phyloP scores from a whole-genome alignment of 2,329 filamentous ascomycete genomes.

The Tympanopsis confertula region DNA sequence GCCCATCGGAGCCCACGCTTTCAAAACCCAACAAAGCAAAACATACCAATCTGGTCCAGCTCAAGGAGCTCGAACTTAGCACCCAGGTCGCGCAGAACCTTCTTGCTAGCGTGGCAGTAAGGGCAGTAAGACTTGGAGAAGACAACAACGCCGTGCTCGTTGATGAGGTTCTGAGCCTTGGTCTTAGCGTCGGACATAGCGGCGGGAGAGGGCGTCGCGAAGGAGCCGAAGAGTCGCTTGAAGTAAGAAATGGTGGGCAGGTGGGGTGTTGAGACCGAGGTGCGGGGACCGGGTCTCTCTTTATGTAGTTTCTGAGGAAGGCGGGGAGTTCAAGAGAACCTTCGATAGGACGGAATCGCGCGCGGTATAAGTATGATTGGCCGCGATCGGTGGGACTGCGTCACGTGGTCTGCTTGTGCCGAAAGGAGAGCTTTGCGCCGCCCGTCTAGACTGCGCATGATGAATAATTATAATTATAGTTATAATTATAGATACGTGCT shows the following conservation, averaged over 20 bases:
- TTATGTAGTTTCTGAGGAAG: no score
- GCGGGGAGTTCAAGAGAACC: no score
- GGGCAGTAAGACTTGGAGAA: slow-evolving; percentile 98
- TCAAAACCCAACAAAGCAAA: neutral
- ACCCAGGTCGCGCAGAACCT: slow-evolving; percentile 54
- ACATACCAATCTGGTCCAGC: slow-evolving; percentile 73
- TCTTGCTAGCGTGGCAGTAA: slow-evolving; percentile 75
- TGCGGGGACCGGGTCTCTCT: no score
- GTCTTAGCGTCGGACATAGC: slow-evolving; percentile 73
- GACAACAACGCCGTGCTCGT: slow-evolving; percentile 79
- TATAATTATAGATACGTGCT: no score
- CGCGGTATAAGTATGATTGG: no score
- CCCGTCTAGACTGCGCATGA: no score
- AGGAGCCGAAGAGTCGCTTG: slow-evolving; percentile 56
- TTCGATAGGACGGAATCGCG: no score
- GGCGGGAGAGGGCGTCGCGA: slow-evolving; percentile 42
- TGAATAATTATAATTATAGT: no score
- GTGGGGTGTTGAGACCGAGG: no score
- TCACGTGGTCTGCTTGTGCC: no score
- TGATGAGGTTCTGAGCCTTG: slow-evolving; percentile 77
- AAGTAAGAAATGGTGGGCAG: slow-evolving; percentile 42
- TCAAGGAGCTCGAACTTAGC: slow-evolving; percentile 69
- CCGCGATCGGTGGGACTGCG: no score
- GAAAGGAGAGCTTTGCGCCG: no score
- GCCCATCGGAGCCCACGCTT: neutral